Evolutionary conservation across 2,329 filamentous ascomycete species (phyloP), one percentile per base, ranked within the genome.

Genomic region (Monosporascus sp.): DNA sequence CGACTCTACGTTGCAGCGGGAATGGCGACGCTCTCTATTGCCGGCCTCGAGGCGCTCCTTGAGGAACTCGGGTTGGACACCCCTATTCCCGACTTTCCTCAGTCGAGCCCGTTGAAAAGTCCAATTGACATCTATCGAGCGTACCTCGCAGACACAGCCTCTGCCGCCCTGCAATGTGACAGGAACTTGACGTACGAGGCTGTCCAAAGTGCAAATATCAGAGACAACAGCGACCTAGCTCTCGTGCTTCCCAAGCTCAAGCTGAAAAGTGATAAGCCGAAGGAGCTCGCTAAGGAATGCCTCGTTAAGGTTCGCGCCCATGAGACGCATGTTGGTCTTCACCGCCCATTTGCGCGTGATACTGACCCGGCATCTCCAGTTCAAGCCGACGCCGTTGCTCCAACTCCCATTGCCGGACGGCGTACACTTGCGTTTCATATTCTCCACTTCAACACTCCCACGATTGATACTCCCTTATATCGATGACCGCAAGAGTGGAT

Each of bases 351-450:
- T 14, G n/a, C 37, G 17, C 22, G 22, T 18, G 20, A 2, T 18
- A 11, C 24, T 39, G 37, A 35, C 47, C 49, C n/a, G 24, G 47
- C 5, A 39, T 47, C 27, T 20, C 38, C 41, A 81, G 65, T 83
- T 84, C 61, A 79, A 80, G 37, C 76, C 78, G 46, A 82, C 79
- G 48, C 79, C 82, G 27, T 73, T 86, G 27, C 72, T 86, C 55
- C 71, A 77, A 55, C 75, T 76, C 53, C 83, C 83, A 2, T 71
- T 73, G 27, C 71, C 76, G 20, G 75, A 78, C 48, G 84, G 82
- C 55, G 76, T 79, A 9, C 84, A 84, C 57, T 70, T 89, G 14
- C 78, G 80, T 51, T 86, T 88, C 70, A 84, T 85, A 70, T 87
- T 85, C 75, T 82, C 83, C 63, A 75, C 81, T 0, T 68, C 72